A percentile compares a stretch with the other conserved stretches of the same genome.
Conservation (phyloP, 345 rosid species). For the Pistacia integerrima region DNA sequence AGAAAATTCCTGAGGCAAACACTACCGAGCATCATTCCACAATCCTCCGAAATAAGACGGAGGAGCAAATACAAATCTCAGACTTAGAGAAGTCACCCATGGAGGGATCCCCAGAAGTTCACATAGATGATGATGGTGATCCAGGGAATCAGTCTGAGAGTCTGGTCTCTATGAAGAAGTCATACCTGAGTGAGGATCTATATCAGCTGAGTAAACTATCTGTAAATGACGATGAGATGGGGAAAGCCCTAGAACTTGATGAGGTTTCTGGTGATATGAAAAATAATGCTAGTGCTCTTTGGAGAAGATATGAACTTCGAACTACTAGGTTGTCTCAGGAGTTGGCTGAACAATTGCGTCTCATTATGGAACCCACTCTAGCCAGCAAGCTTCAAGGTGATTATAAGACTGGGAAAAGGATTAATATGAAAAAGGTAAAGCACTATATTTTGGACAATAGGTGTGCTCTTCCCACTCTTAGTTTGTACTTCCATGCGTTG, state of each 20-base stretch:
- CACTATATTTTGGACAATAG: not conserved
- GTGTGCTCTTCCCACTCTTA: not conserved
- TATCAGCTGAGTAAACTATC: conserved; percentile 46
- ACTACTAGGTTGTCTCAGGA: conserved; percentile 85
- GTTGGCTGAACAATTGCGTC: conserved; percentile 92
- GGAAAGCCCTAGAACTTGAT: conserved; percentile 40
- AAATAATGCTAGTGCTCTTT: conserved; percentile 51
- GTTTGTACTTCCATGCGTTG: not conserved
- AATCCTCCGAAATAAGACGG: conserved; percentile 33
- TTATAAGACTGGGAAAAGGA: conserved; percentile 91
- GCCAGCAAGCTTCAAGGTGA: conserved; percentile 98
- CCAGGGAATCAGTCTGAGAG: conserved; percentile 43
- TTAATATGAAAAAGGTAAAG: conserved; percentile 91
- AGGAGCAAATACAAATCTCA: conserved; percentile 44
- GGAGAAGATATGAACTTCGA: conserved; percentile 82
- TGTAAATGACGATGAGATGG: conserved; percentile 41
- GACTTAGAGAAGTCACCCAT: conserved; percentile 37
- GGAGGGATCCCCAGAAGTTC: conserved; percentile 36
- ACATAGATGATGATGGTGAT: conserved; percentile 33
- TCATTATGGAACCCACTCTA: conserved; percentile 86
- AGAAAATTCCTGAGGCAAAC: conserved; percentile 43
- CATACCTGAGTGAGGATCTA: conserved; percentile 43
- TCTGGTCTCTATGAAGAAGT: conserved; percentile 55
- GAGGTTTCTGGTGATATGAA: conserved; percentile 46
- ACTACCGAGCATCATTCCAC: conserved; percentile 36